These are phyloP conservation scores for Glutinoglossum americanum DNA, from an alignment of 495 filamentous ascomycete genomes.

Conservation along the genomic window DNA sequence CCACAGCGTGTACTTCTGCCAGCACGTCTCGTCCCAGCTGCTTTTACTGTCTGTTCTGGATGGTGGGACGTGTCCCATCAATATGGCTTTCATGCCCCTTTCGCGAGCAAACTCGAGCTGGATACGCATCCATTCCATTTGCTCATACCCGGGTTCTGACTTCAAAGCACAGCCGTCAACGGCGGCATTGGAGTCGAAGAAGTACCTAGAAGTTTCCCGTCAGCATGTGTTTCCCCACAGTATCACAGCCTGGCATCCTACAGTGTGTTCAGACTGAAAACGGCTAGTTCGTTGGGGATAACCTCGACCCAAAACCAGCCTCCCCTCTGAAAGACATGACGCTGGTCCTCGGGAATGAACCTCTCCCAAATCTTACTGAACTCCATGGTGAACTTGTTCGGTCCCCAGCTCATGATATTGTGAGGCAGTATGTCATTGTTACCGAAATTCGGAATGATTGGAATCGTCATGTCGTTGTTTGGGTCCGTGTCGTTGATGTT, in stretches of 20 bases:
- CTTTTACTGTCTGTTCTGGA: constrained; percentile 63
- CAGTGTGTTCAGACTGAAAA: constrained; percentile 90
- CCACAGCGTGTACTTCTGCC: constrained; percentile 95
- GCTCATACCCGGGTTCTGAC: constrained; percentile 71
- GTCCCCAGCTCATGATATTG: constrained; percentile 73
- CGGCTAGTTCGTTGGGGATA: constrained; percentile 64
- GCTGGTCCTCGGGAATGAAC: constrained; percentile 85
- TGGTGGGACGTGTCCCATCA: constrained; percentile 87
- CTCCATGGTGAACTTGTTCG: constrained; percentile 59
- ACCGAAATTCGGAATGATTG: constrained; percentile 74
- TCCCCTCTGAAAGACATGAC: constrained; percentile 75
- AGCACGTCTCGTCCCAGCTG: constrained; percentile 85
- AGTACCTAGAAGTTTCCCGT: constrained; percentile 30
- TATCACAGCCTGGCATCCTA: background rate
- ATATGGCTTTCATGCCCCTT: constrained; percentile 79
- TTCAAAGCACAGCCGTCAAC: constrained; percentile 68
- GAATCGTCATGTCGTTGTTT: constrained; percentile 41
- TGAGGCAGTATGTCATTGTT: constrained; percentile 98
- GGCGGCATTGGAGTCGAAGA: constrained; percentile 77
- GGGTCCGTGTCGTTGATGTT: constrained; percentile 23
- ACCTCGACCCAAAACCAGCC: constrained; percentile 92
- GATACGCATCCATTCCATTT: constrained; percentile 91
- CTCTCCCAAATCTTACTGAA: constrained; percentile 55
- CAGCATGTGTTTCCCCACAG: background rate
- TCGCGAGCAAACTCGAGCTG: constrained; percentile 67